Conservation (phyloP, 2,329 filamentous ascomycete genomes). For the Hypoxylon sp. region DNA sequence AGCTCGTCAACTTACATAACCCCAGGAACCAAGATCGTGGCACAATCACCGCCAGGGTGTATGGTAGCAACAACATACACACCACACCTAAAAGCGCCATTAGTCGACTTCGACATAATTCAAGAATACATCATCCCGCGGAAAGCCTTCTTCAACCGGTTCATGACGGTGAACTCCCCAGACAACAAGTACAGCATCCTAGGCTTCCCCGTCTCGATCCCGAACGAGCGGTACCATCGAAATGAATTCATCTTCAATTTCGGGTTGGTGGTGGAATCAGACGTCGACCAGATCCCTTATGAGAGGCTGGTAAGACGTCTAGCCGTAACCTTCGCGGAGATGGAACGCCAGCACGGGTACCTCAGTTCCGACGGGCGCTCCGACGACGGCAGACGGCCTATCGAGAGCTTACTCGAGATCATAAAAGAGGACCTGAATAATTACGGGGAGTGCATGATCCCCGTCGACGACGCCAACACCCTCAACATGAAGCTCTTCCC, state of each 20-base stretch:
- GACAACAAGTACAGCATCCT: slow-evolving; percentile 81
- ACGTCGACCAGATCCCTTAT: slow-evolving; percentile 80
- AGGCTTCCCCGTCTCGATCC: slow-evolving; percentile 90
- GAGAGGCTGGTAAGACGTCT: slow-evolving; percentile 89
- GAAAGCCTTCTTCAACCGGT: slow-evolving; percentile 94
- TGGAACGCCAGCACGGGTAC: slow-evolving; percentile 93
- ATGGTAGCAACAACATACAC: slow-evolving; percentile 64
- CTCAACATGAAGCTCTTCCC: slow-evolving; percentile 97
- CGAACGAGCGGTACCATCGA: slow-evolving; percentile 84
- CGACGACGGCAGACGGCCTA: slow-evolving; percentile 73
- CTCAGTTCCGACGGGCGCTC: slow-evolving; percentile 67
- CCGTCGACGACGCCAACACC: slow-evolving; percentile 93
- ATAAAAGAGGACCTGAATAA: slow-evolving; percentile 92
- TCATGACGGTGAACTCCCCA: slow-evolving; percentile 83
- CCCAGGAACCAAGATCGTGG: slow-evolving; percentile 73
- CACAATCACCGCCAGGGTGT: slow-evolving; percentile 74
- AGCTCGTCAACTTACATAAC: slow-evolving; percentile 38
- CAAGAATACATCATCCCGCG: slow-evolving; percentile 95
- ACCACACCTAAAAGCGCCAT: slow-evolving; percentile 67
- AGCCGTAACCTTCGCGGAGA: slow-evolving; percentile 85
- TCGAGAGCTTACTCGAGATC: slow-evolving; percentile 87
- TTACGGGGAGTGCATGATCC: slow-evolving; percentile 98
- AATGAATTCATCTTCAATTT: slow-evolving; percentile 99
- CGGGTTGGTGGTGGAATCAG: slow-evolving; percentile 80
- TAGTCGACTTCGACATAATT: slow-evolving; percentile 88